Percentiles rank a stretch among this genome's conserved stretches.
phyloP scores from a whole-genome alignment of 2,329 filamentous ascomycete genomes.

The Sclerotiophoma versabilis region DNA sequence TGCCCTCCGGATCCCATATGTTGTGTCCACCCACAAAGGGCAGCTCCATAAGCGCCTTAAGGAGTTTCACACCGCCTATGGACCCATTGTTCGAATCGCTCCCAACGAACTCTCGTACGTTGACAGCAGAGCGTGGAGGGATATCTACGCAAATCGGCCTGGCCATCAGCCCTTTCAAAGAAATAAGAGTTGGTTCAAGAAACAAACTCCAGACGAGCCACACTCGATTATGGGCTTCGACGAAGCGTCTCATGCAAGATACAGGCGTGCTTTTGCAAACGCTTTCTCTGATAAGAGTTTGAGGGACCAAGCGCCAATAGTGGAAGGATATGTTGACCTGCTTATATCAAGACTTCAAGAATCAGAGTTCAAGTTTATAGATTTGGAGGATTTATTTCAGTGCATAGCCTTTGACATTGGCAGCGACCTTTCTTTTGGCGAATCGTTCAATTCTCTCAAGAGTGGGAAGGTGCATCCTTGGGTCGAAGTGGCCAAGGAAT shows the following conservation, averaged over 20 bases:
- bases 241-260: constrained; percentile 32
- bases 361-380: constrained; percentile 7
- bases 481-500: constrained; percentile 42
- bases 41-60: constrained; percentile 33
- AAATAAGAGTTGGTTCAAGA: constrained; percentile 37
- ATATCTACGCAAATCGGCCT: constrained; percentile 37
- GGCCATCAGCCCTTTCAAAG: constrained; percentile 32
- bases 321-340: constrained; percentile 33
- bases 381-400: constrained; percentile 29
- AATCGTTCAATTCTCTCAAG: constrained; percentile 53
- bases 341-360: constrained; percentile 28
- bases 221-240: constrained; percentile 35
- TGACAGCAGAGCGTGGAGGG: constrained; percentile 35
- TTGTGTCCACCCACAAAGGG: constrained; percentile 36
- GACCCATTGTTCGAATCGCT: constrained; percentile 37
- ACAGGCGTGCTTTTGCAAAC: constrained; percentile 35
- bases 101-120: constrained; percentile 41
- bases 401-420: constrained; percentile 37
- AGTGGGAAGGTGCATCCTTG: constrained; percentile 49
- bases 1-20: constrained; percentile 36
- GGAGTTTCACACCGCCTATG: constrained; percentile 36
- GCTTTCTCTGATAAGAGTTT: constrained; percentile 39
- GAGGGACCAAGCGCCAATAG: constrained; percentile 31
- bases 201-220: constrained; percentile 33
- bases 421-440: constrained; percentile 61